phyloP scores from a whole-genome alignment of 345 rosid species.

The Brassica napus region Da-Ae NC_063436.1:3119001-3119500 shows the following conservation, averaged over 20 bases:
- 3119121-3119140: not conserved
- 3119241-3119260: not conserved
- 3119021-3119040: conserved; percentile 45
- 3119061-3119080: not conserved
- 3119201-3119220: not conserved
- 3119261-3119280: not conserved
- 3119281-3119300: not conserved
- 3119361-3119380: not conserved
- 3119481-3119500: conserved; percentile 44
- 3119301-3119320: not conserved
- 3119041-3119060: conserved; percentile 38
- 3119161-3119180: conserved; percentile 28
- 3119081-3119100: not conserved
- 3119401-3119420: conserved; percentile 35
- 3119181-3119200: not conserved
- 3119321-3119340: not conserved
- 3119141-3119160: conserved; percentile 19
- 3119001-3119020: conserved; percentile 62
- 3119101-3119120: no score
- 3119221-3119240: not conserved
- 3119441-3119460: conserved; percentile 98
- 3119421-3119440: conserved; percentile 76
- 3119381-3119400: not conserved
- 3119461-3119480: conserved; percentile 96
- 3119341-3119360: not conserved